phyloP scores from a whole-genome alignment of 176 grass and related monocot species.

The Secale cereale region DNA sequence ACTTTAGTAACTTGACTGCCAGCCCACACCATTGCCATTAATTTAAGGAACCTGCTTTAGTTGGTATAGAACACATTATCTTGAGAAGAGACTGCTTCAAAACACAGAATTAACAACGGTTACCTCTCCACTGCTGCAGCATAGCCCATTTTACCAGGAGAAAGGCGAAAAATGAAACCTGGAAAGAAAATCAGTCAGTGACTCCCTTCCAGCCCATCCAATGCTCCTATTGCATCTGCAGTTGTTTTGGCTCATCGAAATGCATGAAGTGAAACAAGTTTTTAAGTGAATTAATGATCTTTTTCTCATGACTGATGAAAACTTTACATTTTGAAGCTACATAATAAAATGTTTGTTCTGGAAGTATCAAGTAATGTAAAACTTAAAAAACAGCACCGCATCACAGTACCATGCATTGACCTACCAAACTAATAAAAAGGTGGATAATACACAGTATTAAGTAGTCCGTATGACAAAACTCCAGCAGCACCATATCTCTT shows the following conservation, averaged over 20 bases:
- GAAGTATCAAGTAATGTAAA: conserved; percentile 11
- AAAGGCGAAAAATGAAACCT: conserved; percentile 93
- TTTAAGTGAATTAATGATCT: background rate
- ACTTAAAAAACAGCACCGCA: background rate
- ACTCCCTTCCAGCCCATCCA: background rate
- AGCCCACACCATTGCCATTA: conserved; percentile 94
- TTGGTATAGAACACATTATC: conserved; percentile 1
- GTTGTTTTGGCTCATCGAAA: background rate
- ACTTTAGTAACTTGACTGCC: conserved; percentile 98
- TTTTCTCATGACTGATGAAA: background rate
- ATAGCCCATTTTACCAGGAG: conserved; percentile 89
- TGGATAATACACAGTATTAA: conserved; percentile 89
- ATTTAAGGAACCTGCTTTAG: conserved; percentile 72
- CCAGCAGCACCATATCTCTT: conserved; percentile 93
- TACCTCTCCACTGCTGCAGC: conserved; percentile 76
- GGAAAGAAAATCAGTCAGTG: conserved; percentile 15
- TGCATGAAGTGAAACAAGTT: background rate
- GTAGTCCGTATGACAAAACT: conserved; percentile 87
- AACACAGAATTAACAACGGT: conserved; percentile 6
- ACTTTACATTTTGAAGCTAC: background rate
- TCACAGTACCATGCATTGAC: conserved; percentile 6
- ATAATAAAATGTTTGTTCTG: background rate
- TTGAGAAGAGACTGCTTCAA: background rate
- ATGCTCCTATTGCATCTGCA: background rate
- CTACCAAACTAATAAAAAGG: conserved; percentile 92